phyloP scores from a whole-genome alignment of 257 asterid species.

The Voacanga thouarsii region DNA sequence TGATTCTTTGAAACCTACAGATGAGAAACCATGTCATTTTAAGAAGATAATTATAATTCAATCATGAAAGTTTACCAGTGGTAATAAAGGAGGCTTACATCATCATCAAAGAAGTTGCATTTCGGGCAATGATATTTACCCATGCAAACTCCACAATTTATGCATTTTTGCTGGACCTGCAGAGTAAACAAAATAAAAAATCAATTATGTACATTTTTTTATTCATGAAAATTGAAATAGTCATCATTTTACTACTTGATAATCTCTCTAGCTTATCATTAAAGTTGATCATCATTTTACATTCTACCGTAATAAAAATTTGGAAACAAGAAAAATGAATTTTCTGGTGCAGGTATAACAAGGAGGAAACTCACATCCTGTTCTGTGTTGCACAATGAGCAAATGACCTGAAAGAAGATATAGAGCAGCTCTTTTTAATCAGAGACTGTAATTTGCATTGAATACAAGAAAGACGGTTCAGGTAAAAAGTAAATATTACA shows the following conservation, averaged over 20 bases:
- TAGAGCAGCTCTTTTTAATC: background rate
- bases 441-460: background rate
- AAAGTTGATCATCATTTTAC: background rate
- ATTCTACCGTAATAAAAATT: background rate
- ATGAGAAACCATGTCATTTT: background rate
- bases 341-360: background rate
- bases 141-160: slow-evolving; percentile 52
- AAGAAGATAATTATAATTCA: background rate
- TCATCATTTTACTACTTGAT: background rate
- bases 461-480: background rate
- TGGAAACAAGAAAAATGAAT: background rate
- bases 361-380: slow-evolving; percentile 51
- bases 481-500: background rate
- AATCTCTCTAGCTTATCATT: background rate
- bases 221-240: background rate
- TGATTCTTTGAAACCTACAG: slow-evolving; percentile 59
- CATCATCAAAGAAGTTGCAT: slow-evolving; percentile 74
- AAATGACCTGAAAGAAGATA: slow-evolving; percentile 42
- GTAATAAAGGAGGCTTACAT: slow-evolving; percentile 39
- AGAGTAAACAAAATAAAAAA: background rate
- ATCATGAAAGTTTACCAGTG: background rate
- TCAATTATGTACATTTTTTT: background rate
- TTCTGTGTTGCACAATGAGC: slow-evolving; percentile 52
- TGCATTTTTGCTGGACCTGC: slow-evolving; percentile 54
- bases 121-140: slow-evolving; percentile 59